Percentiles rank a stretch among this genome's conserved stretches.
Evolutionary conservation across 83 land plant species (phyloP).

Genomic region (Diphasiastrum complanatum): DNA sequence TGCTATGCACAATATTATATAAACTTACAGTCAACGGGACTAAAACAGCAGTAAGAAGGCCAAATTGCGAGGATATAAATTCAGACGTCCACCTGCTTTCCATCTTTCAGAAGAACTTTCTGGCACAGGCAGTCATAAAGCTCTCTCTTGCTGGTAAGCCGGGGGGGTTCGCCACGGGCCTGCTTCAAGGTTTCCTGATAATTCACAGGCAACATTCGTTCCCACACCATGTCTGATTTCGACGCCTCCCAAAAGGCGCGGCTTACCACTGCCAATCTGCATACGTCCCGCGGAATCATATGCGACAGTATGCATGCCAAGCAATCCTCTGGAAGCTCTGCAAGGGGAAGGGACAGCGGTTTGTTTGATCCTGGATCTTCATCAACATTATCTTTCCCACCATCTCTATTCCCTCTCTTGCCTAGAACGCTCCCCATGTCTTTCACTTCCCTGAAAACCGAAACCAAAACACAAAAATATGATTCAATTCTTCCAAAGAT

Average conservation of each 20-base stretch:
- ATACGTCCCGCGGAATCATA: conserved; percentile 1
- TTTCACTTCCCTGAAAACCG: no score
- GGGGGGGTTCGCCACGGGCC: not conserved
- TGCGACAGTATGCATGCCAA: not conserved
- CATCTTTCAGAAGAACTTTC: not conserved
- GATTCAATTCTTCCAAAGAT: no score
- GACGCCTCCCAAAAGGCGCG: conserved; percentile 5
- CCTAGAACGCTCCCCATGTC: no score
- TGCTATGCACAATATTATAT: no score
- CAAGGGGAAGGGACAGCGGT: no score
- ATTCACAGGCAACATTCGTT: not conserved
- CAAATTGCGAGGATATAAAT: no score
- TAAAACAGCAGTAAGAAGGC: no score
- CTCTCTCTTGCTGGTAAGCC: not conserved
- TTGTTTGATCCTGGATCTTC: no score
- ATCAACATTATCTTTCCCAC: no score
- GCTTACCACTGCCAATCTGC: not conserved
- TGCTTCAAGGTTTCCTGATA: not conserved
- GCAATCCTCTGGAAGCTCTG: not conserved
- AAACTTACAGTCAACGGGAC: no score
- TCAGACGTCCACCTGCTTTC: conserved; percentile 5
- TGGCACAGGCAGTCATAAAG: conserved; percentile 5
- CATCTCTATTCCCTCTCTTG: no score
- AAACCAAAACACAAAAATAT: no score
- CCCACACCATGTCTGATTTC: conserved; percentile 6